Conservation (phyloP, 2,329 filamentous ascomycete species). For the Fusarium anguioides region DNA sequence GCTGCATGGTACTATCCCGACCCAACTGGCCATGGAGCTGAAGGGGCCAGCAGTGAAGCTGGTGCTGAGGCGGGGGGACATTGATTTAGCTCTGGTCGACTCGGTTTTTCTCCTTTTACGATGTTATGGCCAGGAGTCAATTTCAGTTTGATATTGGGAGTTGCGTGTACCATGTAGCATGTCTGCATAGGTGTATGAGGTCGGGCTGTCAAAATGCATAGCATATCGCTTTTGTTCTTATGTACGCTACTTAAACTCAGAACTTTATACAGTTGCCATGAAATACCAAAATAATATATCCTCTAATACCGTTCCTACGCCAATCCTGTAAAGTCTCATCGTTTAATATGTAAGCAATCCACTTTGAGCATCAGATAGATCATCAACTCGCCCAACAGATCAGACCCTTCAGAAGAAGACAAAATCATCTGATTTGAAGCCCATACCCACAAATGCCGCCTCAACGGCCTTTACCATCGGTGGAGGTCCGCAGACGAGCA, state of each 20-base stretch:
- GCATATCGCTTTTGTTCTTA: background rate
- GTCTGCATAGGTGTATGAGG: background rate
- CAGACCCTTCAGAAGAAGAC: constrained; percentile 41
- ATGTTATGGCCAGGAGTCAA: constrained; percentile 14
- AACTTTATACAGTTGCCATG: background rate
- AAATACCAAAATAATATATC: constrained; percentile 4
- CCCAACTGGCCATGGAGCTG: constrained; percentile 36
- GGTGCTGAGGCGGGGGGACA: constrained; percentile 26
- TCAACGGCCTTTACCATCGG: constrained; percentile 76
- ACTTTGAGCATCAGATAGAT: background rate
- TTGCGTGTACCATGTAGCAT: too few relatives aligned
- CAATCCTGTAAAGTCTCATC: background rate
- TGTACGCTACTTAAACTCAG: background rate
- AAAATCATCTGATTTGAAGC: constrained; percentile 64
- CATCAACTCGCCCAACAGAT: too few relatives aligned
- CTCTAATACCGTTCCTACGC: background rate
- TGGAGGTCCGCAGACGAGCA: constrained; percentile 83
- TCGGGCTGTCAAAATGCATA: constrained; percentile 3
- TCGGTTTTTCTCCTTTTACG: constrained; percentile 1
- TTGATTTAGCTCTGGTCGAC: background rate
- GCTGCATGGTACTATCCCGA: constrained; percentile 69
- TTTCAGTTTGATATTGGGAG: constrained; percentile 4
- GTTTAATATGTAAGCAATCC: background rate
- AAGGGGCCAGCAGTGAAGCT: background rate
- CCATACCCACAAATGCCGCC: constrained; percentile 63